Base-by-base conservation (phyloP, 495 filamentous ascomycete species). In the Talaromyces thailandensis region DNA sequence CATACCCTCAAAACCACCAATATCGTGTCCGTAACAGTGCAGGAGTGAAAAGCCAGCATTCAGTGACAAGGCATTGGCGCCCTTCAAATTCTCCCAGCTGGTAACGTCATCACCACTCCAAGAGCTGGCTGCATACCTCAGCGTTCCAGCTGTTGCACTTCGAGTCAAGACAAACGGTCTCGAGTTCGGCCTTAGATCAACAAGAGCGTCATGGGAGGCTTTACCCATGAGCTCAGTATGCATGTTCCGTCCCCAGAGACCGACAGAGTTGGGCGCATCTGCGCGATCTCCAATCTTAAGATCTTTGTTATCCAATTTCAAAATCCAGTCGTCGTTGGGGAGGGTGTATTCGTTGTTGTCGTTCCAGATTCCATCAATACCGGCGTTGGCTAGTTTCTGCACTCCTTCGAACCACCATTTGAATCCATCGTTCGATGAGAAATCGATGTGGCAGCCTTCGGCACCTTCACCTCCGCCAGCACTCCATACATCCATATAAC, bases 281-380 rank as follows among this genome's bases (percentile, higher is more conserved):
- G 43, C 21, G 62, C 74, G 72, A 0, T 66, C 68, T 2, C 71
- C 67, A 4, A 73, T 62, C 8, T 69, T 61, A 2, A 73, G 69
- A 32, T 69, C 66, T 12, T 71, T 68, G 23, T 82, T 76, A 56
- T 78, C 72, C 6, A 88, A 76, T 0, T 82, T 81, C 45, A 82
- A 75, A 59, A 79, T 69, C 85, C 86, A 89, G 59, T 82, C 77
- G 60, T 90, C 87, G 66, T 80, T 76, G 0, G 85, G 84, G 3
- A 86, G 77, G 6, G 83, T 86, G 68, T 87, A 89, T 72, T 90
- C 87, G 67, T 88, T 88, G 71, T 90, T 90, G 70, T 90, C 87
- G 64, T 88, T 90, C 87, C 87, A 90, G 71, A 88, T 88, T 31
- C 79, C 84, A 63, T 89, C 86, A 61, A 90, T 84, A 18, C 86